These are phyloP conservation scores for Ophioceras dolichostomum DNA, from an alignment of 2,329 filamentous ascomycete genomes.

Conservation along the genomic window DNA sequence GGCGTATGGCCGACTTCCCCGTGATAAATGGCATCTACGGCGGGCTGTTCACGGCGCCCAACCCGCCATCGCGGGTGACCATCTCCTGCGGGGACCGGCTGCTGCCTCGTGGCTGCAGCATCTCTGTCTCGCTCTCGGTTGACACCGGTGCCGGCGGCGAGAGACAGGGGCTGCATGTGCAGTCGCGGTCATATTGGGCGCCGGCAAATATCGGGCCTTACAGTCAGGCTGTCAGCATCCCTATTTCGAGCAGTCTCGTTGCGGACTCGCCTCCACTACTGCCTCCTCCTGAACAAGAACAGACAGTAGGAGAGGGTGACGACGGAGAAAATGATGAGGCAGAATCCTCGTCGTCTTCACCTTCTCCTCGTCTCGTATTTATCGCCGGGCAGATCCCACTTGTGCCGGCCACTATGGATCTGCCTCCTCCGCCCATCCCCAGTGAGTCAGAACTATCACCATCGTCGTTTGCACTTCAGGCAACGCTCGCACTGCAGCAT, in stretches of 20 bases:
- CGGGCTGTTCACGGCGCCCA: slow-evolving; percentile 59
- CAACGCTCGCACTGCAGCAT: slow-evolving; percentile 72
- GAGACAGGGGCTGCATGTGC: slow-evolving; percentile 67
- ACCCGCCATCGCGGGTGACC: slow-evolving; percentile 76
- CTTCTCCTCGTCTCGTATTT: slow-evolving; percentile 33
- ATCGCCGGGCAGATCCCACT: slow-evolving; percentile 90
- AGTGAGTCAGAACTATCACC: neutral
- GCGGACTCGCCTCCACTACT: too few species aligned
- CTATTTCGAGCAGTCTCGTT: slow-evolving; percentile 7
- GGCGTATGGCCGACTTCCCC: slow-evolving; percentile 69
- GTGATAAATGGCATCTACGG: slow-evolving; percentile 66
- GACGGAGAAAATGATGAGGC: neutral
- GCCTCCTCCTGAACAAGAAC: too few species aligned
- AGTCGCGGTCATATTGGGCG: slow-evolving; percentile 92
- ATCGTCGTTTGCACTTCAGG: slow-evolving; percentile 35
- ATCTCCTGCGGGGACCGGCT: slow-evolving; percentile 63
- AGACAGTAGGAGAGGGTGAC: neutral
- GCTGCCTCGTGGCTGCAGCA: slow-evolving; percentile 22
- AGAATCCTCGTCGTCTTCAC: neutral
- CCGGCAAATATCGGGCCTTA: slow-evolving; percentile 97
- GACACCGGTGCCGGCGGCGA: slow-evolving; percentile 10
- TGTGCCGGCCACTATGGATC: slow-evolving; percentile 63
- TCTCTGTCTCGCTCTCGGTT: slow-evolving; percentile 22
- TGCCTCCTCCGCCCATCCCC: slow-evolving; percentile 30
- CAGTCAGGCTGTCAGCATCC: slow-evolving; percentile 67